Percentiles rank a stretch among this genome's conserved stretches.
These are phyloP conservation scores for Massariosphaeria phaeospora DNA, from an alignment of 495 filamentous ascomycete species.

Conservation along the genomic window DNA sequence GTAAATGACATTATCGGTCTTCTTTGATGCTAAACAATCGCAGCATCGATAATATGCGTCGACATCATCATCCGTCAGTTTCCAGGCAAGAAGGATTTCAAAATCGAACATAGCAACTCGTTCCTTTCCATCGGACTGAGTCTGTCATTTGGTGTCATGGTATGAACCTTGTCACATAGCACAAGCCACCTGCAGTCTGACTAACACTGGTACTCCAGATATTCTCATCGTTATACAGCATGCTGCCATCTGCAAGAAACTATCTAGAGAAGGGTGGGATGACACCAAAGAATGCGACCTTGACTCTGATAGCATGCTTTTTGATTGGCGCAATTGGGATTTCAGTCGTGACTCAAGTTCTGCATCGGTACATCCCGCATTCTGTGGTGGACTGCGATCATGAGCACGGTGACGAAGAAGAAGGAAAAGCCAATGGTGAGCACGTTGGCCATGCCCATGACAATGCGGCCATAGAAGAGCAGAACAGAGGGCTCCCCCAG, in stretches of 20 bases:
- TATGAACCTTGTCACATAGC: conserved; percentile 47
- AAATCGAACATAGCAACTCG: conserved; percentile 79
- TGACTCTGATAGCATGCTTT: conserved; percentile 71
- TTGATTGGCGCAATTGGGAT: conserved; percentile 79
- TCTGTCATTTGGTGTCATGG: conserved; percentile 97
- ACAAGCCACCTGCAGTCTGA: neutral
- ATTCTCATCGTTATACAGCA: conserved; percentile 89
- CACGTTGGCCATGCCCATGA: conserved; percentile 14
- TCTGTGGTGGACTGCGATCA: conserved; percentile 91
- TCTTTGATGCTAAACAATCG: conserved; percentile 34
- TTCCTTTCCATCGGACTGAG: conserved; percentile 87
- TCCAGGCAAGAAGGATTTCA: conserved; percentile 68
- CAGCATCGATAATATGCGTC: conserved; percentile 79
- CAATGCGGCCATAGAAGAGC: conserved; percentile 9
- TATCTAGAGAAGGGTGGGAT: conserved; percentile 67
- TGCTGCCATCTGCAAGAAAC: conserved; percentile 77
- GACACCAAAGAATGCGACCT: conserved; percentile 61
- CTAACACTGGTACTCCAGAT: conserved; percentile 50
- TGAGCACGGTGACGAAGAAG: conserved; percentile 57
- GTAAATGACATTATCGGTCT: neutral
- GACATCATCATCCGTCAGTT: conserved; percentile 69
- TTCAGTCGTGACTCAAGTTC: conserved; percentile 66
- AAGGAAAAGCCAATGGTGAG: conserved; percentile 9
- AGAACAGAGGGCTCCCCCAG: neutral
- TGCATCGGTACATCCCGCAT: conserved; percentile 85